Conservation (phyloP, 2,329 filamentous ascomycete genomes). For the Onygenales sp. region DNA sequence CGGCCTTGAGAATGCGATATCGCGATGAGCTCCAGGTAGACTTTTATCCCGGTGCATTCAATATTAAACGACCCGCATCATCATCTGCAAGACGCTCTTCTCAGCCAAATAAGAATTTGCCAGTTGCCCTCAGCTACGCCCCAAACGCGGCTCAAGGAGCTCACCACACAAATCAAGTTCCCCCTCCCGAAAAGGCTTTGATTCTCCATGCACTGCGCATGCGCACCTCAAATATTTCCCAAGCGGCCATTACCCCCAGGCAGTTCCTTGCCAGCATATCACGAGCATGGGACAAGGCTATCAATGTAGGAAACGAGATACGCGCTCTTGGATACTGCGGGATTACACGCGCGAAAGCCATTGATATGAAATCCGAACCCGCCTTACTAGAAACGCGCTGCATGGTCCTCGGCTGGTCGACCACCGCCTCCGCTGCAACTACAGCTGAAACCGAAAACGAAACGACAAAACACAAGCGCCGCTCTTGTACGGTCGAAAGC, state of each 20-base stretch:
- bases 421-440: neutral
- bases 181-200: constrained; percentile 30
- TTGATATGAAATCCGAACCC: constrained; percentile 15
- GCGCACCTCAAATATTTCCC: constrained; percentile 26
- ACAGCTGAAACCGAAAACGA: constrained; percentile 1
- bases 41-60: constrained; percentile 32
- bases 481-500: constrained; percentile 6
- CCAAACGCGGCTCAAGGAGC: constrained; percentile 13
- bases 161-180: constrained; percentile 6
- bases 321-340: constrained; percentile 36
- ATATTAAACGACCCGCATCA: constrained; percentile 6
- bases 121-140: constrained; percentile 26
- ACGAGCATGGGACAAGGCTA: constrained; percentile 32
- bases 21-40: constrained; percentile 31
- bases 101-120: constrained; percentile 15
- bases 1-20: constrained; percentile 33
- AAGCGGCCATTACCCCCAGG: constrained; percentile 25
- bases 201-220: constrained; percentile 33
- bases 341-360: constrained; percentile 28
- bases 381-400: constrained; percentile 26
- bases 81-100: neutral
- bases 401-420: constrained; percentile 23
- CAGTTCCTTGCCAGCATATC: constrained; percentile 33
- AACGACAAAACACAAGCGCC: neutral
- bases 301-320: constrained; percentile 33